These are phyloP conservation scores for Exophiala aquamarina DNA, from an alignment of 2,329 filamentous ascomycete genomes.

Conservation along the genomic window DNA sequence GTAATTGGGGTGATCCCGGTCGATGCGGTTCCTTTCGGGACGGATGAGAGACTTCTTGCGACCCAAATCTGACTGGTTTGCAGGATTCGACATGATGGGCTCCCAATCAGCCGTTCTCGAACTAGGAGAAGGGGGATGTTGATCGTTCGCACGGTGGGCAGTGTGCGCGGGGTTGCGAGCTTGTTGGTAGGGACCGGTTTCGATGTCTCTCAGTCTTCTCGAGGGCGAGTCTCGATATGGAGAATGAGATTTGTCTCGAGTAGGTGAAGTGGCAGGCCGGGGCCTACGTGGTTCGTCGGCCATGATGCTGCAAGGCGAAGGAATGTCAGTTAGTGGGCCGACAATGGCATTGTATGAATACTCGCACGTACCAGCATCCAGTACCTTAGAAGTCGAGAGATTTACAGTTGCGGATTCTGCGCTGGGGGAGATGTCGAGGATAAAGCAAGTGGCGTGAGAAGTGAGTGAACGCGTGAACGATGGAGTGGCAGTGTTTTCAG, in stretches of 20 bases:
- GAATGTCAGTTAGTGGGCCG: conserved; percentile 19
- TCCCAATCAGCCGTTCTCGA: conserved; percentile 55
- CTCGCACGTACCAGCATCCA: too few species aligned
- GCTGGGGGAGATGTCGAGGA: too few species aligned
- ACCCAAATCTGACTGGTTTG: conserved; percentile 46
- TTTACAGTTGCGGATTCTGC: too few species aligned
- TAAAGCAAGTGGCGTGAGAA: too few species aligned
- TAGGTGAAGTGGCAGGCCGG: conserved; percentile 58
- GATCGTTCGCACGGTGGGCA: conserved; percentile 20
- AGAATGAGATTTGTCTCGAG: conserved; percentile 58
- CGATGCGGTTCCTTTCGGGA: conserved; percentile 83
- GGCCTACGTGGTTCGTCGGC: conserved; percentile 59
- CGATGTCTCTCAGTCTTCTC: conserved; percentile 69
- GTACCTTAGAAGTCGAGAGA: too few species aligned
- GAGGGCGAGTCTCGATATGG: conserved; percentile 68
- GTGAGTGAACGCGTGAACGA: too few species aligned
- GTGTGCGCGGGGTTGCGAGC: conserved; percentile 39
- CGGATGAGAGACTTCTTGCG: conserved; percentile 87
- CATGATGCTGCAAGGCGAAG: conserved; percentile 33
- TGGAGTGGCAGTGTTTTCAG: too few species aligned
- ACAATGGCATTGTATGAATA: conserved; percentile 15
- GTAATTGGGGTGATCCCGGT: conserved; percentile 88
- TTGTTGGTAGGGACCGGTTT: conserved; percentile 56
- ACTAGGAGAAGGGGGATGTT: conserved; percentile 34
- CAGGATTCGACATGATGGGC: conserved; percentile 48